A percentile compares a stretch with the other conserved stretches of the same genome.
Evolutionary conservation across 495 filamentous ascomycete species (phyloP).

Genomic region (Oidiodendron maius): DNA sequence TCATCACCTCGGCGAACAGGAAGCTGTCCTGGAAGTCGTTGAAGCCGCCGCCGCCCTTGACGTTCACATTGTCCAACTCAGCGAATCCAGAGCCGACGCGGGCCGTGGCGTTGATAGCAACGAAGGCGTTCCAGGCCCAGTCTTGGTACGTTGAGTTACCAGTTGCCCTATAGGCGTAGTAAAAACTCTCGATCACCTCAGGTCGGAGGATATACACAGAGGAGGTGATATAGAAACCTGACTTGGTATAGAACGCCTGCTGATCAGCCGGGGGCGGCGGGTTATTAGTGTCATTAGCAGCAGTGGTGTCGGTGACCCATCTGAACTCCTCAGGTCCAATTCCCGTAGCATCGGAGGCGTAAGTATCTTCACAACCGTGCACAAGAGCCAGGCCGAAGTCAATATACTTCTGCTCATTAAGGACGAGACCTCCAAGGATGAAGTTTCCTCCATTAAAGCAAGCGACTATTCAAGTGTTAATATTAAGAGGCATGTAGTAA

Average conservation of each 20-base stretch:
- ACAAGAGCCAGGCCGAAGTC: constrained; percentile 73
- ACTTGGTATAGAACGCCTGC: constrained; percentile 49
- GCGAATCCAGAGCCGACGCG: constrained; percentile 62
- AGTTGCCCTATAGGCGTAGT: constrained; percentile 81
- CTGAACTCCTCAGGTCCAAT: constrained; percentile 77
- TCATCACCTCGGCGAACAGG: constrained; percentile 84
- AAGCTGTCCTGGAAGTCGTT: constrained; percentile 81
- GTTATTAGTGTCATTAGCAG: constrained; percentile 25
- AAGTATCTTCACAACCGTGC: constrained; percentile 68
- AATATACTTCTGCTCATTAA: constrained; percentile 56
- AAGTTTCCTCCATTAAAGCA: constrained; percentile 88
- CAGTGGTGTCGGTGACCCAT: constrained; percentile 46
- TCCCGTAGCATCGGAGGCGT: constrained; percentile 56
- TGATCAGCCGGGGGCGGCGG: constrained; percentile 38
- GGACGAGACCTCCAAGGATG: constrained; percentile 72
- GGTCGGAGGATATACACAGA: constrained; percentile 66
- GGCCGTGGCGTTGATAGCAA: constrained; percentile 60
- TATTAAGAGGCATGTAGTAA: not conserved
- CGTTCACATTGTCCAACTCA: constrained; percentile 61
- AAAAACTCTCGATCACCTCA: constrained; percentile 82
- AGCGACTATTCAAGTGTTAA: constrained; percentile 35
- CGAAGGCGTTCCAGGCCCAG: constrained; percentile 82
- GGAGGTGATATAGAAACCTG: constrained; percentile 71
- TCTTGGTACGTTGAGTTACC: constrained; percentile 66
- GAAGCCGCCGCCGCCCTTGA: constrained; percentile 50